Evolutionary conservation across 169 alveolate genomes (phyloP), one percentile per base, ranked within the genome.

Genomic region (Plasmodium coatneyi): DNA sequence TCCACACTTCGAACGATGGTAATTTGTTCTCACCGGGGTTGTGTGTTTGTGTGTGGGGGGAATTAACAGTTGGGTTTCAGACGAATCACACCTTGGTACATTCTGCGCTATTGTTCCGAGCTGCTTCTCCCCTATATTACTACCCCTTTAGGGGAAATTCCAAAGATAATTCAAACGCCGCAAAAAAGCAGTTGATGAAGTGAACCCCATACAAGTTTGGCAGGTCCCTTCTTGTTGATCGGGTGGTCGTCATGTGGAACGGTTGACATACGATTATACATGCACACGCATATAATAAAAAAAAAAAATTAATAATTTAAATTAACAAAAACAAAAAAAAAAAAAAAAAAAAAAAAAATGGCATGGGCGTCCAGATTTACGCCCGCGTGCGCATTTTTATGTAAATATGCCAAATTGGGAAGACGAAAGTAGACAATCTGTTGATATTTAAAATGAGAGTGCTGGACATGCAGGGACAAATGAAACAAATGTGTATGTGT

Each of bases 261-360:
- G 10, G 16, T 56, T 56, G 1, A 10, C 25, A 56, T 28, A 71
- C 19, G n/a, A 71, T 30, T 71, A 71, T 25, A 34, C 41, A 78
- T 78, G 34, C 71, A n/a, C 39, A 78, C 10, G 71, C 56, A 36
- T 78, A 78, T 41, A 78, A 78, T 78, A 19, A 41, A 78, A 78
- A 78, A 78, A 78, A 78, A 78, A 36, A 78, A 78, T 34, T 34
- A 74, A 19, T 34, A 74, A 74, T 34, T 34, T 34, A 74, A 74
- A 74, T 34, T 34, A 78, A 78, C 43, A 78, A 78, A 39, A 78
- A 78, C 43, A 78, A 78, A 78, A 78, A 78, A 78, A 78, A 32
- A 41, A 34, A 76, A 32, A 36, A 74, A 74, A 74, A 74, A 74
- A 34, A 74, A 76, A 76, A 76, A 74, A 74, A 28, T 39, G 54